These are phyloP conservation scores for Botrytis pseudocinerea DNA, from an alignment of 2,329 filamentous ascomycete species.

Conservation along the genomic window DNA sequence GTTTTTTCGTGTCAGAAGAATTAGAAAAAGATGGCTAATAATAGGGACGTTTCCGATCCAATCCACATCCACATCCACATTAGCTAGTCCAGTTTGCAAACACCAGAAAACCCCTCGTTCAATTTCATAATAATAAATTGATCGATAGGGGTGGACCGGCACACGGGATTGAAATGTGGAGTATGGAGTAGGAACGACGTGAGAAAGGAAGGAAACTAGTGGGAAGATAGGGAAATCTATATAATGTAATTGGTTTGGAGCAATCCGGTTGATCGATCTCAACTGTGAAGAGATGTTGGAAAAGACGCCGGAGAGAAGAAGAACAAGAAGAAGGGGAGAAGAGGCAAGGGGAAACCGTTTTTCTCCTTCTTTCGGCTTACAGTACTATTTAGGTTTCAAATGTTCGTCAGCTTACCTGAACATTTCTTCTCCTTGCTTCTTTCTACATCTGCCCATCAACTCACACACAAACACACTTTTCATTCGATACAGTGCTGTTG, in stretches of 20 bases:
- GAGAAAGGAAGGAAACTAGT: background rate
- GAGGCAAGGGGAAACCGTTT: background rate
- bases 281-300: background rate
- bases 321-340: background rate
- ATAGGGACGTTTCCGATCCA: background rate
- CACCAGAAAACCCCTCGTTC: background rate
- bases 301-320: background rate
- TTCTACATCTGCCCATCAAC: background rate
- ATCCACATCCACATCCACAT: slow-evolving; percentile 12
- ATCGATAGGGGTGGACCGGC: background rate
- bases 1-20: slow-evolving; percentile 20
- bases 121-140: background rate
- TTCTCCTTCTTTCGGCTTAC: background rate
- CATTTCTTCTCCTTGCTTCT: slow-evolving; percentile 3
- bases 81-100: background rate
- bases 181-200: slow-evolving; percentile 1
- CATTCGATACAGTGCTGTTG: background rate
- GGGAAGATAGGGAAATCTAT: background rate
- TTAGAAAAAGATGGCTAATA: slow-evolving; percentile 7
- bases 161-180: background rate
- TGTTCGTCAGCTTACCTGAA: background rate
- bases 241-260: background rate
- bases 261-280: background rate
- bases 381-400: background rate
- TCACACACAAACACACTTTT: background rate